Evolutionary conservation across 306 rosid species (phyloP), one percentile per base, ranked within the genome.

Genomic region (Medicago lupulina): DNA sequence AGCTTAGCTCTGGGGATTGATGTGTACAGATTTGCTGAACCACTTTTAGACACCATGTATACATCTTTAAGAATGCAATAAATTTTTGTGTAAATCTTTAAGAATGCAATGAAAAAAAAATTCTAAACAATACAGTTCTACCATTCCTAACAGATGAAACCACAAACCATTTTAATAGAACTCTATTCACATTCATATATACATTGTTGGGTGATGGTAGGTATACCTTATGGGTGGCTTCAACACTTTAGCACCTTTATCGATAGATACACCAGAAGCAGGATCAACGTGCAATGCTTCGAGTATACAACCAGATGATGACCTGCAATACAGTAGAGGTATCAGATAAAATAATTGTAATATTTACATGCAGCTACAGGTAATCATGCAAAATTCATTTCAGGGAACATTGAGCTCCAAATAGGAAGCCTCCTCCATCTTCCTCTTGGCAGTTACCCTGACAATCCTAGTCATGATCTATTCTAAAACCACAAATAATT

Each of bases 241-340:
- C 72, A 65, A 61, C 65, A 83, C 86, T 86, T 87, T 92, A 55
- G 85, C 61, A 67, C 91, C 77, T 84, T 89, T 92, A 21, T 90
- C 96, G 79, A 87, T 67, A 53, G 93, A 86, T 66, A 88, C 93
- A 71, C 96, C 96, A 15, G 99, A 96, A 50, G 99, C 97, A 78
- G 99, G 99, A 87, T 96, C 99, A n/a, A 92, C 85, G 86, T 92
- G 96, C 83, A 92, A 83, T 57, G 99, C 99, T 92, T 96, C 99
- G 7, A 96, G 99, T 87, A 92, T 92, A 70, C 82, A 73, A 89
- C 92, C 92, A 77, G 98, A 85, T 64, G 96, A 77, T 34, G 96
- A 74, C 93, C 99, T 96, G 96, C 93, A 87, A 43, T 34, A 86
- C 84, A 83, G 83, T 7, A 71, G 74, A 64, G 83, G 80, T 69